These are phyloP conservation scores for Leucocoprinus birnbaumii DNA, from an alignment of 768 basidiomycete genomes.

Conservation along the genomic window DNA sequence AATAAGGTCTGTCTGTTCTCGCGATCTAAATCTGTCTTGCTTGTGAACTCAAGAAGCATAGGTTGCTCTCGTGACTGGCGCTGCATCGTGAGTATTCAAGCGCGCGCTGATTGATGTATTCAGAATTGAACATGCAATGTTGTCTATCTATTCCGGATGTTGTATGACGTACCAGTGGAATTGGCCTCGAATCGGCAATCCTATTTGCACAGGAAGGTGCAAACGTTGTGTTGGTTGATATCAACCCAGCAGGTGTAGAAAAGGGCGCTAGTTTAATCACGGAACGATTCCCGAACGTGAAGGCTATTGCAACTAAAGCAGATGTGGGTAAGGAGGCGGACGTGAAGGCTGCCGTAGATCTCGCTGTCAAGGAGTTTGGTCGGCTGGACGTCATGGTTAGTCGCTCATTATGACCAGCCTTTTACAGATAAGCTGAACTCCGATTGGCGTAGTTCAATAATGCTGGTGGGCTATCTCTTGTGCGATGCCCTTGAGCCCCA, in stretches of 20 bases:
- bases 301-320: conserved; percentile 65
- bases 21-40: not conserved
- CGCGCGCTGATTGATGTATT: conserved; percentile 14
- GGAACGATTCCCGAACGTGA: conserved; percentile 65
- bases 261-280: conserved; percentile 62
- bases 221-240: conserved; percentile 84
- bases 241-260: conserved; percentile 75
- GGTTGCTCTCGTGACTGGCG: conserved; percentile 85
- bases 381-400: conserved; percentile 91
- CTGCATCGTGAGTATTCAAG: conserved; percentile 66
- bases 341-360: conserved; percentile 78
- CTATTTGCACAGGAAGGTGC: conserved; percentile 95
- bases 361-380: conserved; percentile 83
- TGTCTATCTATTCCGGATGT: not conserved
- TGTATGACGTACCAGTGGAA: conserved; percentile 59
- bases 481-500: not conserved
- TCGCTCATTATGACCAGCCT: not conserved
- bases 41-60: conserved; percentile 22
- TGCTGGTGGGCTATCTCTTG: conserved; percentile 48
- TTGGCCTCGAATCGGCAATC: conserved; percentile 93
- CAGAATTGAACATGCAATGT: conserved; percentile 8
- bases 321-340: conserved; percentile 91
- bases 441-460: conserved; percentile 79
- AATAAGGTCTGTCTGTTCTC: conserved; percentile 45
- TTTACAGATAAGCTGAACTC: not conserved